A percentile compares a stretch with the other conserved stretches of the same genome.
Conservation (phyloP, 2,329 filamentous ascomycete species). For the Beauveria sp. region DNA sequence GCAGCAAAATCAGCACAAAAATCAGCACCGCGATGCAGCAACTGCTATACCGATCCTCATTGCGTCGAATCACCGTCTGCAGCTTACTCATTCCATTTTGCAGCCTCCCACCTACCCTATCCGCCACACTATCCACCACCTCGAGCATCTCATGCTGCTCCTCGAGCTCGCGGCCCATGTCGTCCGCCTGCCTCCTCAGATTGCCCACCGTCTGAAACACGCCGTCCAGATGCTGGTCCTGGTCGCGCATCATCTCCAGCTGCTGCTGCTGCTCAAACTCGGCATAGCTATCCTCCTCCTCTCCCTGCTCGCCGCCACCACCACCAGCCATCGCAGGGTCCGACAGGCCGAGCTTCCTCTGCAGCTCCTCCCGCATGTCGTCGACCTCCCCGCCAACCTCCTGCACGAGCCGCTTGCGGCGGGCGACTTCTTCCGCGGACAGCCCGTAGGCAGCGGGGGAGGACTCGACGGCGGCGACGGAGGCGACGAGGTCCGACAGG, state of each 20-base stretch:
- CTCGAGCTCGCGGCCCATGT: slow-evolving; percentile 93
- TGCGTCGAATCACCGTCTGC: slow-evolving; percentile 73
- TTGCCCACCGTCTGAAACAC: slow-evolving; percentile 92
- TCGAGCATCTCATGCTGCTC: slow-evolving; percentile 88
- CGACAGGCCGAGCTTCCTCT: slow-evolving; percentile 50
- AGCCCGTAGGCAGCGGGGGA: slow-evolving; percentile 84
- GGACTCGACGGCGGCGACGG: slow-evolving; percentile 78
- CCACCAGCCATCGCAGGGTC: slow-evolving; percentile 43
- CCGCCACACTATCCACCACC: slow-evolving; percentile 74
- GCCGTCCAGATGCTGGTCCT: slow-evolving; percentile 86
- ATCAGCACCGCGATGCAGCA: slow-evolving; percentile 89
- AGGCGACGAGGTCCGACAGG: slow-evolving; percentile 78
- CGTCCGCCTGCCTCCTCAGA: slow-evolving; percentile 79
- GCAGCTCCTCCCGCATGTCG: slow-evolving; percentile 78
- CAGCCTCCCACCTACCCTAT: slow-evolving; percentile 79
- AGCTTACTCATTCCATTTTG: slow-evolving; percentile 83
- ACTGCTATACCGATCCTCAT: slow-evolving; percentile 81
- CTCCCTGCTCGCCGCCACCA: neutral
- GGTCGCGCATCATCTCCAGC: slow-evolving; percentile 83
- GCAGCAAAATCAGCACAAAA: slow-evolving; percentile 75
- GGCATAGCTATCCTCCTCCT: slow-evolving; percentile 45
- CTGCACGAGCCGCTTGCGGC: slow-evolving; percentile 73
- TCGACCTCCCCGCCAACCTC: slow-evolving; percentile 87
- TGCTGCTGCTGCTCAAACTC: slow-evolving; percentile 90
- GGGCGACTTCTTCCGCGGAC: slow-evolving; percentile 70